Conservation (phyloP, 352 stramenopile genomes). For the Phytophthora multivora region DNA sequence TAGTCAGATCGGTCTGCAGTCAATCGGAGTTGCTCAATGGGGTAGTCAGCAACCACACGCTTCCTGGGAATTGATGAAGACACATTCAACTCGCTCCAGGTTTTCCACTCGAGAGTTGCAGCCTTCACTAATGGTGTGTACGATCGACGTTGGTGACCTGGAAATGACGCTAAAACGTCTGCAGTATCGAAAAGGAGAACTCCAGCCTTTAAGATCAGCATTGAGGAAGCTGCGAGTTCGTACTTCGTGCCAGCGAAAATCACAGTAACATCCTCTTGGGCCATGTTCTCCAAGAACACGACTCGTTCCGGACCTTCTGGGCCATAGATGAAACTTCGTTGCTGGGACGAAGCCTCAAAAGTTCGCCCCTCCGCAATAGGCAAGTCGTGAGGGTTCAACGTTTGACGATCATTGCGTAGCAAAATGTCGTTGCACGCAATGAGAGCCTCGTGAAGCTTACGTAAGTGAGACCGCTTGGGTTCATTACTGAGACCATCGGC, state of each 20-base stretch:
- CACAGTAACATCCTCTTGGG: constrained; percentile 30
- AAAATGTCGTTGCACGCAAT: constrained; percentile 64
- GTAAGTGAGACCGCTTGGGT: constrained; percentile 69
- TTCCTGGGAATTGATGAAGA: constrained; percentile 36
- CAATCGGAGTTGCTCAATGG: constrained; percentile 60
- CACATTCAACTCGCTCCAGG: constrained; percentile 55
- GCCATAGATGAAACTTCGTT: constrained; percentile 61
- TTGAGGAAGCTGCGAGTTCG: constrained; percentile 42
- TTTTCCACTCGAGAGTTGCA: constrained; percentile 44
- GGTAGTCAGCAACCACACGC: constrained; percentile 37
- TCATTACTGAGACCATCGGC: constrained; percentile 72
- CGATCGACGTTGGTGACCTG: constrained; percentile 37
- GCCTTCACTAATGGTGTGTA: constrained; percentile 50
- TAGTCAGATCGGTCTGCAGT: constrained; percentile 67
- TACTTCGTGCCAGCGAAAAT: constrained; percentile 42
- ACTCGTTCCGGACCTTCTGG: constrained; percentile 31
- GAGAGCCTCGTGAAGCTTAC: constrained; percentile 58
- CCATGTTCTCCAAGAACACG: constrained; percentile 64
- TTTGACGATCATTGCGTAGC: constrained; percentile 52
- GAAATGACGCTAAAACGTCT: constrained; percentile 52
- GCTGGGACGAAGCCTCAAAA: constrained; percentile 17
- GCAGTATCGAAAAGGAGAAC: constrained; percentile 61
- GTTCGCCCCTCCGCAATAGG: constrained; percentile 1
- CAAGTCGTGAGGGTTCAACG: constrained; percentile 45
- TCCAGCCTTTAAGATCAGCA: constrained; percentile 54